Evolutionary conservation across 202 grass and related monocot genomes (phyloP).

Genomic region (Cymbopogon flexuosus): DNA sequence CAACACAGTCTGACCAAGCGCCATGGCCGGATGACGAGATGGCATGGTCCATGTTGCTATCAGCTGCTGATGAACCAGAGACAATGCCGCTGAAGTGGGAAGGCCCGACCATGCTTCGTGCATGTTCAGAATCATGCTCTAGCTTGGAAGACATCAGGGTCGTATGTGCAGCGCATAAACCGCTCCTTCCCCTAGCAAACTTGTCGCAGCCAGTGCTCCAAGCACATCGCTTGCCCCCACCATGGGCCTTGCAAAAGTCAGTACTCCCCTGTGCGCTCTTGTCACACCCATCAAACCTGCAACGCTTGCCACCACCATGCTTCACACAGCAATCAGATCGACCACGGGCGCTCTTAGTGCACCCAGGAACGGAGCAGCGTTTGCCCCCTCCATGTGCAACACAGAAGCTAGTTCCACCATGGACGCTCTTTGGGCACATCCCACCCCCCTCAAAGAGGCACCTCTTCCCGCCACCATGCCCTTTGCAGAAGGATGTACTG

Average conservation of each 20-base stretch:
- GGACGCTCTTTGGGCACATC: conserved; percentile 81
- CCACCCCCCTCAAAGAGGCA: conserved; percentile 78
- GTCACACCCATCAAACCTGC: conserved; percentile 54
- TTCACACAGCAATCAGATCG: conserved; percentile 76
- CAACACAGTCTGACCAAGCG: conserved; percentile 43
- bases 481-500: conserved; percentile 76
- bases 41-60: conserved; percentile 49
- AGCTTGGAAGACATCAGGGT: conserved; percentile 46
- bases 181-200: conserved; percentile 75
- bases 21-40: conserved; percentile 54
- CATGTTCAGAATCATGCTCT: conserved; percentile 27
- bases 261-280: conserved; percentile 97
- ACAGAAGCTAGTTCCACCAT: conserved; percentile 78
- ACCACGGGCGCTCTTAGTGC: conserved; percentile 88
- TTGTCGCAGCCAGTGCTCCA: conserved; percentile 78
- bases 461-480: conserved; percentile 81
- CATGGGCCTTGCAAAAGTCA: conserved; percentile 90
- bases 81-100: conserved; percentile 49
- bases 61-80: conserved; percentile 41
- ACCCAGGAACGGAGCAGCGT: conserved; percentile 50
- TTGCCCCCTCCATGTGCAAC: conserved; percentile 93
- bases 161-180: conserved; percentile 67
- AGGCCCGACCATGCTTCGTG: conserved; percentile 31
- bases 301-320: conserved; percentile 87
- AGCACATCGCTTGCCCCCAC: conserved; percentile 72